Percentiles rank a stretch among this genome's conserved stretches.
Evolutionary conservation across 2,329 filamentous ascomycete genomes (phyloP).

Genomic region (Intubia oerlemansii): DNA sequence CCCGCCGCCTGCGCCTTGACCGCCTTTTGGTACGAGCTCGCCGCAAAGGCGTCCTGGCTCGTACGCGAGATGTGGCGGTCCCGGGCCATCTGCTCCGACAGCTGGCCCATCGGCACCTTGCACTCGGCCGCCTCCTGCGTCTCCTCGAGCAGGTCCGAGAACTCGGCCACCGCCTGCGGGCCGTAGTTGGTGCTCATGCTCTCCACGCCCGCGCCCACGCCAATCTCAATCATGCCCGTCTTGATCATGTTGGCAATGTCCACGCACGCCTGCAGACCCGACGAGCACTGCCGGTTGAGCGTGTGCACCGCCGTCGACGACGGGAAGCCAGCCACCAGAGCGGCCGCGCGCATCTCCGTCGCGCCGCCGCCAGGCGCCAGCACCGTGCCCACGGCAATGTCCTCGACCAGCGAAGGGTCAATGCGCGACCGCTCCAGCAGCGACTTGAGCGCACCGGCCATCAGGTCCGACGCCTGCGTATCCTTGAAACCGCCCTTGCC

Average conservation of each 20-base stretch:
- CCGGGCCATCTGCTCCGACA: constrained; percentile 90
- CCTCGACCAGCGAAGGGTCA: constrained; percentile 72
- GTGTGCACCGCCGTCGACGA: constrained; percentile 65
- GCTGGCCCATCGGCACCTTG: constrained; percentile 89
- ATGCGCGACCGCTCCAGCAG: constrained; percentile 72
- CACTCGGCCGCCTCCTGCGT: constrained; percentile 76
- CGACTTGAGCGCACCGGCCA: constrained; percentile 63
- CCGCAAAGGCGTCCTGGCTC: constrained; percentile 81
- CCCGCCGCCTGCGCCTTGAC: constrained; percentile 64
- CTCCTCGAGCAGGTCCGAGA: constrained; percentile 70
- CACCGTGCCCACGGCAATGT: constrained; percentile 80
- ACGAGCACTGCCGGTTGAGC: constrained; percentile 87
- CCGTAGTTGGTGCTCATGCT: constrained; percentile 91
- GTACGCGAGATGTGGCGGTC: constrained; percentile 51
- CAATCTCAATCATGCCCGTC: constrained; percentile 83
- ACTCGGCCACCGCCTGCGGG: constrained; percentile 72
- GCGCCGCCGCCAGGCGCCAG: constrained; percentile 84
- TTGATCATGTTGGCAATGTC: constrained; percentile 89
- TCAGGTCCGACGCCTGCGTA: constrained; percentile 66
- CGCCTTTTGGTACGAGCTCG: constrained; percentile 82
- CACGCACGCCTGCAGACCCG: constrained; percentile 75
- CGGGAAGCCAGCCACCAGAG: constrained; percentile 78
- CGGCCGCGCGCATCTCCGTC: constrained; percentile 88
- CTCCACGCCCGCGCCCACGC: constrained; percentile 87
- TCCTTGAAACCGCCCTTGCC: constrained; percentile 94